phyloP scores from a whole-genome alignment of 495 filamentous ascomycete species.

The Tuber umbilicatum region DNA sequence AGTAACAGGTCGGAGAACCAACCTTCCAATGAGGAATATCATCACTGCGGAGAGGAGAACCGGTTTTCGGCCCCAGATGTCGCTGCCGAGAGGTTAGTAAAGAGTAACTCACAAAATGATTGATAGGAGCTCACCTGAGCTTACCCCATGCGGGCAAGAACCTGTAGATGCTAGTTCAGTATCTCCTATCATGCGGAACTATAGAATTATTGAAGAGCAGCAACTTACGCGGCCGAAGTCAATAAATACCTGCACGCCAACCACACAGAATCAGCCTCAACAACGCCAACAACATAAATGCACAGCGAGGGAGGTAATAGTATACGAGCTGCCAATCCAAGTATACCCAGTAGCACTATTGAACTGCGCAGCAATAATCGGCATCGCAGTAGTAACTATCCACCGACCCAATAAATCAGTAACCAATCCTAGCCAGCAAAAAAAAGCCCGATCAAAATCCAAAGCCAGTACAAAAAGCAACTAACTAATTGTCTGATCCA shows the following conservation, averaged over 20 bases:
- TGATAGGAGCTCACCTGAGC: conserved; percentile 34
- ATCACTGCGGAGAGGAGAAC: conserved; percentile 66
- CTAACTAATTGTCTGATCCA: conserved; percentile 54
- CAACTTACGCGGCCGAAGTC: conserved; percentile 43
- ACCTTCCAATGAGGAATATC: conserved; percentile 57
- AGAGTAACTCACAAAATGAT: neutral
- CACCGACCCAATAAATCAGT: conserved; percentile 12
- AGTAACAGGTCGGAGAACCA: conserved; percentile 6
- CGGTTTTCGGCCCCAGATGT: conserved; percentile 80
- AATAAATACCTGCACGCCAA: conserved; percentile 46
- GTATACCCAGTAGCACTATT: conserved; percentile 59
- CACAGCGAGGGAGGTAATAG: conserved; percentile 51
- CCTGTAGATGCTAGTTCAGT: conserved; percentile 16
- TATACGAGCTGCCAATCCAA: conserved; percentile 67
- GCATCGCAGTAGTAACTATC: conserved; percentile 54
- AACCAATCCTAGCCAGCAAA: neutral
- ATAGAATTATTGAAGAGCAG: conserved; percentile 11
- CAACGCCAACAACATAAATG: conserved; percentile 43
- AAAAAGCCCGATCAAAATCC: neutral
- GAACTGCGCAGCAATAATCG: conserved; percentile 59
- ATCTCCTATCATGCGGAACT: conserved; percentile 4
- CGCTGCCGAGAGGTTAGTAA: conserved; percentile 39
- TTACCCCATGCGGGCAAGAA: conserved; percentile 47
- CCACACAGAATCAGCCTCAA: conserved; percentile 48
- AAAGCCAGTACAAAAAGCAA: neutral